Percentiles rank a stretch among this genome's conserved stretches.
Evolutionary conservation across 352 stramenopile genomes (phyloP).

Genomic region (Phytophthora foliorum): DNA sequence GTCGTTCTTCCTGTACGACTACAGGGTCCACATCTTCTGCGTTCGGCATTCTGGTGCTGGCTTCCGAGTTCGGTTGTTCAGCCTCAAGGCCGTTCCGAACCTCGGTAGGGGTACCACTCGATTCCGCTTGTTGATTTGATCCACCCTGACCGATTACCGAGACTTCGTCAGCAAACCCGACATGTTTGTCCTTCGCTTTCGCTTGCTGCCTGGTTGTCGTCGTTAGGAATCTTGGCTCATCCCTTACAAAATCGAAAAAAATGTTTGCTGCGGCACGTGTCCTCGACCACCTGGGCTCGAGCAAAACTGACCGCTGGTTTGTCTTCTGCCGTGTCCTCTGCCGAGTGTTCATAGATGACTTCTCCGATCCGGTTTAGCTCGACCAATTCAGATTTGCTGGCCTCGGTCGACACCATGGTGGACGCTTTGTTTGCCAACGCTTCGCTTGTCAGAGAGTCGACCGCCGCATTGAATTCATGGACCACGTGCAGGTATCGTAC

Average conservation of each 20-base stretch:
- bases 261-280: not conserved
- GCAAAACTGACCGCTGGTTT: not conserved
- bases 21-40: constrained; percentile 16
- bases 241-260: constrained; percentile 2
- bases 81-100: not conserved
- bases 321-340: not conserved
- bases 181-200: not conserved
- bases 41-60: not conserved
- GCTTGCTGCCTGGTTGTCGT: constrained; percentile 2
- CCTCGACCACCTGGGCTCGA: not conserved
- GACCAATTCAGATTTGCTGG: not conserved
- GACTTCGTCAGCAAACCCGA: constrained; percentile 6
- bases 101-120: not conserved
- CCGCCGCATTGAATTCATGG: constrained; percentile 3
- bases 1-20: constrained; percentile 6
- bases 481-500: constrained; percentile 9
- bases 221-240: not conserved
- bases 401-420: constrained; percentile 1
- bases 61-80: not conserved
- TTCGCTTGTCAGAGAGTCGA: constrained; percentile 11
- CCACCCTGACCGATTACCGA: not conserved
- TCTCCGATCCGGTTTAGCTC: constrained; percentile 8
- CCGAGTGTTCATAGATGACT: constrained; percentile 4
- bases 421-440: not conserved
- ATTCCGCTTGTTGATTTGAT: not conserved